Evolutionary conservation across 2,329 filamentous ascomycete species (phyloP), one percentile per base, ranked within the genome.

Genomic region (Fusarium secorum): DNA sequence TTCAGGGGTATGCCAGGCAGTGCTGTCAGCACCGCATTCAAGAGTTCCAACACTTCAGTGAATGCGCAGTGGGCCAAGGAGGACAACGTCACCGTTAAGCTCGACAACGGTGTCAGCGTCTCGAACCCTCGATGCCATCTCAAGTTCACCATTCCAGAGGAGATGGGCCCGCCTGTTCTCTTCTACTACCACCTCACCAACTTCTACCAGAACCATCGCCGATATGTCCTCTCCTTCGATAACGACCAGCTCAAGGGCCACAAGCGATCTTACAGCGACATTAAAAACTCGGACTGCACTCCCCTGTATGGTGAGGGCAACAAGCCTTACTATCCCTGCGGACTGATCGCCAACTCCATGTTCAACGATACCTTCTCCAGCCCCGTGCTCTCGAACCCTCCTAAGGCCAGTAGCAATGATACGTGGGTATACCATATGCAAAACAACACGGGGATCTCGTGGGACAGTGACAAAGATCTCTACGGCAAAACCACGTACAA

Each of bases 131-230:
- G 88, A 82, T 99, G 96, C 86, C 87, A 87, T 35, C 81, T 99
- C 60, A 86, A 89, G 68, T 97, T 98, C 82, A 85, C 88, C 38
- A 90, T 98, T 13, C 93, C 94, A 3, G 91, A 95, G 75, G 84
- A 90, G 64, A 91, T 99, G 81, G 86, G 87, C 6, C 89, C 94
- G 2, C 94, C 95, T 0, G 93, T 99, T 15, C 88, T 95, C 67
- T 90, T 98, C 81, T 99, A 98, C 85, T 99, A 99, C 82, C 92
- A 92, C 74, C 90, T 99, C 70, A 95, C 94, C 63, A 97, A 98
- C 83, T 99, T 99, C 84, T 98, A 98, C 84, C 96, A 99, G 82
- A 99, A 99, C 79, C 96, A 99, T 79, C 92, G 96, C 72, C 91
- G 95, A 81, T 99, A 99, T 75, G 96, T 98, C 66, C 93, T 94